phyloP scores from a whole-genome alignment of 257 asterid species.

The Lithospermum erythrorhizon region DNA sequence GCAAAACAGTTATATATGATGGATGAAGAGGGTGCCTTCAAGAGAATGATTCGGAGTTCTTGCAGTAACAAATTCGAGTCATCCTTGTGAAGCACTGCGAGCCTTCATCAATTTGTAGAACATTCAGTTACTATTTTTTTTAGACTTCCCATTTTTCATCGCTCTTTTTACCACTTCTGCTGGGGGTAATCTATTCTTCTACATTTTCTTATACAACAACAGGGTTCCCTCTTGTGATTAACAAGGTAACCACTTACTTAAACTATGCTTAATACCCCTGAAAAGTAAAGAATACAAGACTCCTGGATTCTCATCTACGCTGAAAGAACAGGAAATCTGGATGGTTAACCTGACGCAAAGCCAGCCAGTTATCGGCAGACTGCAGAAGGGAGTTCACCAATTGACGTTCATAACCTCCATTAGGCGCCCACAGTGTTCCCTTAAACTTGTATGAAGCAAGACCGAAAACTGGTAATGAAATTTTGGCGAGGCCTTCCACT shows the following conservation, averaged over 20 bases:
- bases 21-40: too few relatives aligned
- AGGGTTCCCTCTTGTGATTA: background rate
- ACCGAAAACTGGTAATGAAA: constrained; percentile 68
- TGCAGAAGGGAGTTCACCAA: constrained; percentile 45
- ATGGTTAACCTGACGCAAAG: constrained; percentile 49
- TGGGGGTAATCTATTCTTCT: background rate
- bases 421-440: constrained; percentile 64
- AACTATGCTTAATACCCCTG: background rate
- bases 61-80: constrained; percentile 11
- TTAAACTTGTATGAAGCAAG: constrained; percentile 74
- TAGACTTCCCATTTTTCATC: background rate
- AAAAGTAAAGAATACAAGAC: constrained; percentile 1
- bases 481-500: constrained; percentile 38
- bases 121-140: background rate
- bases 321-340: constrained; percentile 87
- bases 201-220: background rate
- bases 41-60: too few relatives aligned
- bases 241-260: background rate
- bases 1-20: constrained; percentile 13
- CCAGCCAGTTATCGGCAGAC: constrained; percentile 63
- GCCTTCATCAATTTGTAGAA: constrained; percentile 3
- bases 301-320: constrained; percentile 33
- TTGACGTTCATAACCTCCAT: constrained; percentile 37
- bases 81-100: constrained; percentile 3
- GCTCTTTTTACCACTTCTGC: background rate